A percentile compares a stretch with the other conserved stretches of the same genome.
Evolutionary conservation across 176 grass and related monocot species (phyloP).

Genomic region (Aegilops umbellulata): DNA sequence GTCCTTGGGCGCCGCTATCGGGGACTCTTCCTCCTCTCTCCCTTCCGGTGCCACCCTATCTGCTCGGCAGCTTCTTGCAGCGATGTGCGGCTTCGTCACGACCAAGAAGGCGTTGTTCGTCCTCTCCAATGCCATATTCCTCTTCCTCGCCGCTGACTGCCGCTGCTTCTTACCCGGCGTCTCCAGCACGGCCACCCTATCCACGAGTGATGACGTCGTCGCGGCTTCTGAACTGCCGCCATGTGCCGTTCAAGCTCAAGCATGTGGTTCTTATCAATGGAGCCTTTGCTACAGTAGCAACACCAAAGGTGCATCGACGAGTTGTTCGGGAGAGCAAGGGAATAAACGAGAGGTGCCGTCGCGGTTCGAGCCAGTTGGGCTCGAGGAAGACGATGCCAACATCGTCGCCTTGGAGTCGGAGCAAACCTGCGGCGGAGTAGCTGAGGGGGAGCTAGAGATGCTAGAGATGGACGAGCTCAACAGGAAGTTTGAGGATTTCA

Average conservation of each 20-base stretch:
- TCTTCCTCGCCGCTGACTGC: slow-evolving; percentile 23
- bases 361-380: neutral
- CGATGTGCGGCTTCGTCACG: neutral
- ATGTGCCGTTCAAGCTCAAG: neutral
- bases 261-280: neutral
- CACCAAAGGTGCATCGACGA: neutral
- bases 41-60: neutral
- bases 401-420: neutral
- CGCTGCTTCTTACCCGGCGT: neutral
- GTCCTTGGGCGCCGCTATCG: neutral
- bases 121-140: slow-evolving; percentile 29
- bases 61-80: neutral
- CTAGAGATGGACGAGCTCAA: slow-evolving; percentile 34
- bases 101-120: slow-evolving; percentile 30
- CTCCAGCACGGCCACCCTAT: neutral
- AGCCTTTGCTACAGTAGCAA: neutral
- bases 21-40: neutral
- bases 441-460: neutral
- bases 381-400: neutral
- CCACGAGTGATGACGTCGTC: too few species aligned
- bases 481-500: slow-evolving; percentile 40
- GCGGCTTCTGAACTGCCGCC: neutral
- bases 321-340: neutral
- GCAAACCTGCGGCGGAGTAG: neutral
- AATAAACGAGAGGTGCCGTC: neutral